phyloP scores from a whole-genome alignment of 2,329 filamentous ascomycete genomes.

The Xenoacremonium recifei region DNA sequence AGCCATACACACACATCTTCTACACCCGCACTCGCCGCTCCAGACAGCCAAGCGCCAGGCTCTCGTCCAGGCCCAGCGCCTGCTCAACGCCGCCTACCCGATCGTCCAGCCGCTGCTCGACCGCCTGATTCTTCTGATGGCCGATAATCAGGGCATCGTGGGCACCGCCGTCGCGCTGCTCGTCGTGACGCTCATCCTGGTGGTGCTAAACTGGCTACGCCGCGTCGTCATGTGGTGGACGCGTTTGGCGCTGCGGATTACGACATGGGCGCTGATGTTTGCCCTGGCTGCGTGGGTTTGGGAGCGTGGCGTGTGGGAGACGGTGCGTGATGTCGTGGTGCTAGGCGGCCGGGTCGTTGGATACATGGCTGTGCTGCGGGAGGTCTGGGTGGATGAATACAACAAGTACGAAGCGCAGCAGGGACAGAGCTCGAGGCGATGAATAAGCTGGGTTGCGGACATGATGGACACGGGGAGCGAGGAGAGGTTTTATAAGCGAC shows the following conservation, averaged over 20 bases:
- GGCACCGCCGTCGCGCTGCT: conserved; percentile 32
- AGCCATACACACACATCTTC: conserved; percentile 45
- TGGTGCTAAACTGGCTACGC: conserved; percentile 69
- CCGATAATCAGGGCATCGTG: conserved; percentile 33
- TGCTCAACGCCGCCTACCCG: conserved; percentile 35
- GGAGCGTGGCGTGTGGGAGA: conserved; percentile 65
- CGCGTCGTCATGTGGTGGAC: conserved; percentile 77
- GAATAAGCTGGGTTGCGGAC: too few relatives aligned
- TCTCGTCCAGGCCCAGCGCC: conserved; percentile 25
- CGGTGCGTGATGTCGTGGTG: conserved; percentile 55
- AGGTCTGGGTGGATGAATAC: conserved; percentile 59
- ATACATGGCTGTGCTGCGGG: conserved; percentile 47
- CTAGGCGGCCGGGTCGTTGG: conserved; percentile 42
- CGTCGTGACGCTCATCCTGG: conserved; percentile 51
- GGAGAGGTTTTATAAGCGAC: too few relatives aligned
- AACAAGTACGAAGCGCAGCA: conserved; percentile 52
- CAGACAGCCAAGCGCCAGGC: conserved; percentile 39
- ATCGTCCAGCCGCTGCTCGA: conserved; percentile 44
- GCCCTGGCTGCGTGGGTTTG: conserved; percentile 56
- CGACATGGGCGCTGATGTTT: conserved; percentile 62
- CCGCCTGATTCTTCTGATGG: conserved; percentile 32
- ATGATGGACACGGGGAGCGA: too few relatives aligned
- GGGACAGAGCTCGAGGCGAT: too few relatives aligned
- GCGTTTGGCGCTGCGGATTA: conserved; percentile 58
- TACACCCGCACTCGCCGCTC: conserved; percentile 45